Base-by-base conservation (phyloP, 2,329 filamentous ascomycete genomes). In the Cladosporium sp. region DNA sequence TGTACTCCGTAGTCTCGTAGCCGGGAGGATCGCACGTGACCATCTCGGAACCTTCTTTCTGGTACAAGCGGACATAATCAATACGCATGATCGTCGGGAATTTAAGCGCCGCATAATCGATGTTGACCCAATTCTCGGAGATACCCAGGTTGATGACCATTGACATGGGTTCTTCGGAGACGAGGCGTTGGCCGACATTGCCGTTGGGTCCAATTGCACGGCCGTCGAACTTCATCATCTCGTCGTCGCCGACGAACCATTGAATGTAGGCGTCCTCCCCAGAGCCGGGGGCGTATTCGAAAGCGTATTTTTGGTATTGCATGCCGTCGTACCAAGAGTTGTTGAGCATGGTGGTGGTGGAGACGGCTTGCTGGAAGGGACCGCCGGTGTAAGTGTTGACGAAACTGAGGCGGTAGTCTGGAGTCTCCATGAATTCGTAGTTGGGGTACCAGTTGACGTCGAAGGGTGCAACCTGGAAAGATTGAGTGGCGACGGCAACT, bases 21-120 rank as follows among this genome's bases (percentile, higher is more conserved):
- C 85, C 88, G 0, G 81, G 80, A 2, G 89, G 89, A 77, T 91
- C 89, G 75, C 89, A 91, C 18, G 88, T 90, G 58, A 90, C 72
- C 25, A 76, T 65, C 70, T 84, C 80, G 14, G 82, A 79, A 61
- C 85, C 82, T 16, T 84, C 82, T 67, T 88, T 85, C 75, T 91
- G 88, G 72, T 91, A 91, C 59, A 91, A 89, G 16, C 89, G 85
- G 63, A 91, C 82, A 73, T 90, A 91, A 75, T 91, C 89, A 65
- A 91, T 80, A 2, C 88, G 82, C 75, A 91, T 89, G 18, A 83
- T 76, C 0, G 83, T 80, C 0, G 82, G 84, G 65, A 83, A 85
- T n/a, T 70, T 72, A 49, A 85, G 72, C 3, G 79, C 70, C 1
- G 70, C 75, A 70, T 77, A 79, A 58, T 83, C 75, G 56, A 86